Evolutionary conservation across 2,329 filamentous ascomycete genomes (phyloP).

Genomic region (Zalaria sp.): DNA sequence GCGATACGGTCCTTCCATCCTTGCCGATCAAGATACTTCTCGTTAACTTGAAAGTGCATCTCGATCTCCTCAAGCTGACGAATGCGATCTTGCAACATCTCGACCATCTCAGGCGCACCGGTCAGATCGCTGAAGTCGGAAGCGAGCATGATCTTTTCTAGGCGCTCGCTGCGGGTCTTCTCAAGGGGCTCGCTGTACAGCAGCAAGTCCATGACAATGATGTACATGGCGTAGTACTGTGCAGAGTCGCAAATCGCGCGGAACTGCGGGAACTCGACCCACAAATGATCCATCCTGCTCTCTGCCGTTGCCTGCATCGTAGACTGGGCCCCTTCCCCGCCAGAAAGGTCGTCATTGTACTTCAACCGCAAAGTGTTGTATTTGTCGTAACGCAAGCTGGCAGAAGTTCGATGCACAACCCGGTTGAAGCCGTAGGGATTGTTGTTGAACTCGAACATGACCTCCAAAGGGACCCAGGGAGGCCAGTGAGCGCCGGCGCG

Average conservation of each 20-base stretch:
- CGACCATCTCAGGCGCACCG: conserved; percentile 86
- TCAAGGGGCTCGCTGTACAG: conserved; percentile 94
- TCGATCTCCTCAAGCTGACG: conserved; percentile 93
- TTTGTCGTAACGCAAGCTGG: conserved; percentile 88
- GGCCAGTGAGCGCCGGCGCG: conserved; percentile 81
- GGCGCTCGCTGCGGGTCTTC: conserved; percentile 86
- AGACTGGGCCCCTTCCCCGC: conserved; percentile 36
- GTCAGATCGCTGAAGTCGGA: conserved; percentile 96
- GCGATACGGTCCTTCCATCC: conserved; percentile 83
- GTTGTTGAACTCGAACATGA: conserved; percentile 91
- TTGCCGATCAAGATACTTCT: conserved; percentile 69
- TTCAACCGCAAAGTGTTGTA: conserved; percentile 95
- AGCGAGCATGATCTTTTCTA: conserved; percentile 98
- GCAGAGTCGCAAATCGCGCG: conserved; percentile 92
- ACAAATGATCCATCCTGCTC: conserved; percentile 82
- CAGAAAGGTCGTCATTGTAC: conserved; percentile 85
- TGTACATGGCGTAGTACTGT: conserved; percentile 96
- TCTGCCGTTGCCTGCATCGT: conserved; percentile 33
- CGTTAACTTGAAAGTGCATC: conserved; percentile 84
- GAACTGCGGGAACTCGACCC: conserved; percentile 90
- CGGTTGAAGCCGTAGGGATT: conserved; percentile 97
- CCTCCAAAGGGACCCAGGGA: conserved; percentile 94
- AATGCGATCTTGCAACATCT: conserved; percentile 80
- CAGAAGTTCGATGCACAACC: conserved; percentile 92
- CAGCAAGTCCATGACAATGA: conserved; percentile 89